Evolutionary conservation across 768 basidiomycete species (phyloP).

Genomic region (Termitomyces eurrhizus): DNA sequence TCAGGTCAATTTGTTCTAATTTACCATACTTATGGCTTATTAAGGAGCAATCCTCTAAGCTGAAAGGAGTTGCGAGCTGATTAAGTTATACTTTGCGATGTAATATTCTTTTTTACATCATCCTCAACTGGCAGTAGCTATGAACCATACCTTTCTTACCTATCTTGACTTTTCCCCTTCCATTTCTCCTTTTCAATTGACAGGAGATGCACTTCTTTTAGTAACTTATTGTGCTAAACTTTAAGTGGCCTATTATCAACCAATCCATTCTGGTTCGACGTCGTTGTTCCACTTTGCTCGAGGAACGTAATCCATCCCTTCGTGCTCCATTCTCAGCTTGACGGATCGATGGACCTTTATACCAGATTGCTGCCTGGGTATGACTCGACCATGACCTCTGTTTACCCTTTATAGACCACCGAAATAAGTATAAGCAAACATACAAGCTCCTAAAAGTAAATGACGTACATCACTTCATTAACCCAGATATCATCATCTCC

Average conservation of each 20-base stretch:
- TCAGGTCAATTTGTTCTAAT: too few relatives aligned
- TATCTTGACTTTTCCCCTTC: too few relatives aligned
- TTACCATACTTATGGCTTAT: too few relatives aligned
- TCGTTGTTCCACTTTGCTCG: slow-evolving; percentile 32
- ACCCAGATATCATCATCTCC: slow-evolving; percentile 37
- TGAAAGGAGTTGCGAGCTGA: neutral
- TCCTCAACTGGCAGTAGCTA: neutral
- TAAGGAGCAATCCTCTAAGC: neutral
- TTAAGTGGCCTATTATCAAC: slow-evolving; percentile 19
- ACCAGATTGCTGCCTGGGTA: slow-evolving; percentile 34
- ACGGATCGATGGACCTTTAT: slow-evolving; percentile 46
- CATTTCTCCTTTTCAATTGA: neutral
- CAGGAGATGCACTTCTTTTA: neutral
- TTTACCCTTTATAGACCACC: slow-evolving; percentile 29
- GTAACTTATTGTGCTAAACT: too few relatives aligned
- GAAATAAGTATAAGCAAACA: neutral
- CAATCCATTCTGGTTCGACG: slow-evolving; percentile 36
- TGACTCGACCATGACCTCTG: slow-evolving; percentile 34
- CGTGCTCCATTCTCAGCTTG: slow-evolving; percentile 40
- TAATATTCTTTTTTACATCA: neutral
- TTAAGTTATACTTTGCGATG: neutral
- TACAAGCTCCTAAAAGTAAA: neutral
- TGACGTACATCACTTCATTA: slow-evolving; percentile 31
- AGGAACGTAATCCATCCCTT: slow-evolving; percentile 32
- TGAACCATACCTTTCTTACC: too few relatives aligned